Conservation (phyloP, 495 filamentous ascomycete species). For the Tuber borchii region DNA sequence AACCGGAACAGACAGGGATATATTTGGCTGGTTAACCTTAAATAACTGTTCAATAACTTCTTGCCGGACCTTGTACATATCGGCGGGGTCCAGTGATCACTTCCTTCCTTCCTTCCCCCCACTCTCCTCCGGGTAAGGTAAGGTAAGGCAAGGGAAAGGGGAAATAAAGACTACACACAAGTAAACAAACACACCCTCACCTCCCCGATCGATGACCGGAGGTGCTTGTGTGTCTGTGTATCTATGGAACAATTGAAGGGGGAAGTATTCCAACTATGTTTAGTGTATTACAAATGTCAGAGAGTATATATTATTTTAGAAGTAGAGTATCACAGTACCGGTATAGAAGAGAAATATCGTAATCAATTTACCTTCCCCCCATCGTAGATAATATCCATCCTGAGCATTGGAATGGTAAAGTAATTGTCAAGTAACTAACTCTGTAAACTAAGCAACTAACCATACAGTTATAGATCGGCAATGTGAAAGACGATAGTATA, state of each 20-base stretch:
- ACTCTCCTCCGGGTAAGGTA: background rate
- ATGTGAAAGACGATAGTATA: background rate
- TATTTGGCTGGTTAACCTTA: too few relatives aligned
- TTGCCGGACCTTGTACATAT: too few relatives aligned
- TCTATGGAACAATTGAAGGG: background rate
- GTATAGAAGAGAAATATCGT: too few relatives aligned
- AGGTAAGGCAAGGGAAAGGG: background rate
- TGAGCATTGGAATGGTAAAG: background rate
- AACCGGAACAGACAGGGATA: too few relatives aligned
- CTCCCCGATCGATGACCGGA: too few relatives aligned
- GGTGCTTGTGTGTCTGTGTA: background rate
- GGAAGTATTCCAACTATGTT: background rate
- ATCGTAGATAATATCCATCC: too few relatives aligned
- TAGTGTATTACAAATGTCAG: background rate
- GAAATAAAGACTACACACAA: background rate
- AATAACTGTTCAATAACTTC: too few relatives aligned
- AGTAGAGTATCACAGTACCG: too few relatives aligned
- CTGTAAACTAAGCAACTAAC: background rate
- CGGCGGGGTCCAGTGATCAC: background rate
- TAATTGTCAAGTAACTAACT: too few relatives aligned
- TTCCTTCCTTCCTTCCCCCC: background rate
- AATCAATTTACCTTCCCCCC: too few relatives aligned
- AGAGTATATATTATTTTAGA: too few relatives aligned
- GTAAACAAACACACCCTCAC: background rate
- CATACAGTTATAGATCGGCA: background rate